Evolutionary conservation across 2,329 filamentous ascomycete species (phyloP).

Genomic region (Rutstroemia sp.): DNA sequence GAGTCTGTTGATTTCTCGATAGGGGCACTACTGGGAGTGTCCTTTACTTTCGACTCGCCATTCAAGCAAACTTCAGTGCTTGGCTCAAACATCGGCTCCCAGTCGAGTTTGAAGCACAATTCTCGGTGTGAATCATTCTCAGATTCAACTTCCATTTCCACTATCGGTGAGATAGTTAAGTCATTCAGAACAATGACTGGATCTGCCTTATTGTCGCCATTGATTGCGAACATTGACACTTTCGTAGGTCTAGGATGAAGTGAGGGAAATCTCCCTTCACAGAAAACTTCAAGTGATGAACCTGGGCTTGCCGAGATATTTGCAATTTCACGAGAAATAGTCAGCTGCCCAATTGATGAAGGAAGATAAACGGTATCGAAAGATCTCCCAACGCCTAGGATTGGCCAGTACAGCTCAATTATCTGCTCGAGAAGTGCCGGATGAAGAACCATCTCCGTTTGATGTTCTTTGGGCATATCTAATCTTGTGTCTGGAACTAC

Average conservation of each 20-base stretch:
- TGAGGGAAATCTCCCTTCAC: slow-evolving; percentile 24
- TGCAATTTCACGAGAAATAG: slow-evolving; percentile 30
- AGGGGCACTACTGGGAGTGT: not conserved
- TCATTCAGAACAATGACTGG: slow-evolving; percentile 33
- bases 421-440: slow-evolving; percentile 50
- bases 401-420: slow-evolving; percentile 11
- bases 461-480: slow-evolving; percentile 30
- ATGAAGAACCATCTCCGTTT: slow-evolving; percentile 44
- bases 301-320: slow-evolving; percentile 33
- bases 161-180: slow-evolving; percentile 35
- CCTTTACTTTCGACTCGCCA: slow-evolving; percentile 11
- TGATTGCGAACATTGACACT: slow-evolving; percentile 33
- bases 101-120: slow-evolving; percentile 41
- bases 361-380: slow-evolving; percentile 5
- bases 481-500: slow-evolving; percentile 9
- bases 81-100: slow-evolving; percentile 32
- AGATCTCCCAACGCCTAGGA: not conserved
- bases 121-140: slow-evolving; percentile 32
- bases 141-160: slow-evolving; percentile 29
- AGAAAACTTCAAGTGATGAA: slow-evolving; percentile 32
- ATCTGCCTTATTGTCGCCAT: slow-evolving; percentile 24
- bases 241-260: slow-evolving; percentile 30
- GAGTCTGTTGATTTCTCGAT: too few relatives aligned
- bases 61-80: slow-evolving; percentile 28
- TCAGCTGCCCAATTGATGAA: slow-evolving; percentile 27